phyloP scores from a whole-genome alignment of 352 stramenopile species.

The Phytopythium vexans region DNA sequence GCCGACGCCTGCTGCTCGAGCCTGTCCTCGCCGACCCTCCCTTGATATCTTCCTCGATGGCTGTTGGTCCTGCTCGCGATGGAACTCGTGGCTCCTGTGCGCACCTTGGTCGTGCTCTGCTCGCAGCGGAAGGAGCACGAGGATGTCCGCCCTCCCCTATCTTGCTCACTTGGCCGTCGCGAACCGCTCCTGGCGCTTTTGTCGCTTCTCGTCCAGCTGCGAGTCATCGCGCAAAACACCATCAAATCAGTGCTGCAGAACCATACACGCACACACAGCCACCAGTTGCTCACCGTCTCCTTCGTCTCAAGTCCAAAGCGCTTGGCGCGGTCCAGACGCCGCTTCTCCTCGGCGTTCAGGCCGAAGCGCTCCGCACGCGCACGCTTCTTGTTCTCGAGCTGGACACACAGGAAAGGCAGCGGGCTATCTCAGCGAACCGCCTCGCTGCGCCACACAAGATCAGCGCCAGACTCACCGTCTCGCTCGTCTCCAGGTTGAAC shows the following conservation, averaged over 20 bases:
- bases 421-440: slow-evolving; percentile 1
- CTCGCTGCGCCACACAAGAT: background rate
- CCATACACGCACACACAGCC: slow-evolving; percentile 2
- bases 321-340: slow-evolving; percentile 78
- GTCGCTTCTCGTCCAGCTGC: slow-evolving; percentile 74
- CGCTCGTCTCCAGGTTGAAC: slow-evolving; percentile 75
- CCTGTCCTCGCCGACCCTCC: too few species aligned
- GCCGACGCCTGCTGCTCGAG: too few species aligned
- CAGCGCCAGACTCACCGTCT: slow-evolving; percentile 39
- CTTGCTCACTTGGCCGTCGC: slow-evolving; percentile 13
- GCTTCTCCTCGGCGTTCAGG: slow-evolving; percentile 77
- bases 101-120: background rate
- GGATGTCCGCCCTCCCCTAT: slow-evolving; percentile 8
- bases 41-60: too few species aligned
- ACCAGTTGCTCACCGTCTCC: slow-evolving; percentile 54
- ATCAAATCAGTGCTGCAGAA: slow-evolving; percentile 1
- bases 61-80: background rate
- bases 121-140: background rate
- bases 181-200: slow-evolving; percentile 74
- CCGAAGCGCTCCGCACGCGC: slow-evolving; percentile 79
- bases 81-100: background rate
- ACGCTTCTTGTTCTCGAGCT: slow-evolving; percentile 84
- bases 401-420: slow-evolving; percentile 7
- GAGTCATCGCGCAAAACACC: background rate
- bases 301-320: slow-evolving; percentile 80